Percentiles rank a stretch among this genome's conserved stretches.
Evolutionary conservation across 176 grass and related monocot genomes (phyloP).

Genomic region (Raddia distichophylla): DNA sequence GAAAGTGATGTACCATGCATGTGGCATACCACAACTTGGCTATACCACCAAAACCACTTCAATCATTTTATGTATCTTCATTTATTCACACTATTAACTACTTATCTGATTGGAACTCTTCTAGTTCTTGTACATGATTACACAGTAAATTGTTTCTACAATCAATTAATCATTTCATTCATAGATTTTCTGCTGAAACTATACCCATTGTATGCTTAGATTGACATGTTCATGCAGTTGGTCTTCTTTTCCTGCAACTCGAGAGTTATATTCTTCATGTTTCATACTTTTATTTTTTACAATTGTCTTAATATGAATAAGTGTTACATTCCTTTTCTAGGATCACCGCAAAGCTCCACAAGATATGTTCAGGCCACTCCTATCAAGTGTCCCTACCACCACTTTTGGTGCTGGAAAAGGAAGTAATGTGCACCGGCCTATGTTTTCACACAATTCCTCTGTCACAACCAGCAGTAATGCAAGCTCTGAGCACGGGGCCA

Average conservation of each 20-base stretch:
- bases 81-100: background rate
- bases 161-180: conserved; percentile 19
- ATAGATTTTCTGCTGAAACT: conserved; percentile 1
- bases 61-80: conserved; percentile 18
- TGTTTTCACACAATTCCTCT: conserved; percentile 75
- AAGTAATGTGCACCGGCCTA: conserved; percentile 53
- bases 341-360: conserved; percentile 82
- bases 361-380: conserved; percentile 88
- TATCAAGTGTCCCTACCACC: conserved; percentile 77
- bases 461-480: conserved; percentile 74
- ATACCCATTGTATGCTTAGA: background rate
- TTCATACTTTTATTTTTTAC: background rate
- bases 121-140: conserved; percentile 17
- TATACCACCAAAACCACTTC: background rate
- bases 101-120: background rate
- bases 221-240: conserved; percentile 11
- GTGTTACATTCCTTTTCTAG: conserved; percentile 55
- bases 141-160: background rate
- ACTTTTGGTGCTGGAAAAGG: conserved; percentile 62
- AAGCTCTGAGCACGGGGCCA: conserved; percentile 58
- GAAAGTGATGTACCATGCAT: background rate
- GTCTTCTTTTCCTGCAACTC: conserved; percentile 25
- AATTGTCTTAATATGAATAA: conserved; percentile 30
- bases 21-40: background rate
- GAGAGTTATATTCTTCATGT: conserved; percentile 17